A percentile compares a stretch with the other conserved stretches of the same genome.
These are phyloP conservation scores for Coemansia nantahalensis DNA, from an alignment of 192 early-diverging fungal genomes.

Conservation along the genomic window DNA sequence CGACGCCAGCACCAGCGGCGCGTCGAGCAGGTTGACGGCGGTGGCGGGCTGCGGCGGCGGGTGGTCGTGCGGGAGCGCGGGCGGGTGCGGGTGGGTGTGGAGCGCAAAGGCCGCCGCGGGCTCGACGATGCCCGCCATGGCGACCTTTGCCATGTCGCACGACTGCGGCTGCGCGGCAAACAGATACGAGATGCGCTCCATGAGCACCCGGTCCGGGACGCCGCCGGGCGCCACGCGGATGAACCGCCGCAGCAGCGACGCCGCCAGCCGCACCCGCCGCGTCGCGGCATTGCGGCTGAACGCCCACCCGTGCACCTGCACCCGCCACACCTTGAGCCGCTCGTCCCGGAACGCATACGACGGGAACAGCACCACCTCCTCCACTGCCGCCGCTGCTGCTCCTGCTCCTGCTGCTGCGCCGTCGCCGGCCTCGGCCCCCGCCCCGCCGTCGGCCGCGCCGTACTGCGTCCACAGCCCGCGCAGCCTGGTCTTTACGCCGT, in stretches of 20 bases:
- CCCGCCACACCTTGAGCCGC: slow-evolving; percentile 45
- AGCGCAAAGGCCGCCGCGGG: slow-evolving; percentile 40
- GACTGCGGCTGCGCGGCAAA: slow-evolving; percentile 33
- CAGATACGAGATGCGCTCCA: slow-evolving; percentile 42
- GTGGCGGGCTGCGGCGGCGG: slow-evolving; percentile 1
- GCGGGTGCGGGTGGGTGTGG: slow-evolving; percentile 3
- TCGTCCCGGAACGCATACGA: slow-evolving; percentile 50
- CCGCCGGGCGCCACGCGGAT: slow-evolving; percentile 32
- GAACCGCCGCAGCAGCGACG: slow-evolving; percentile 35
- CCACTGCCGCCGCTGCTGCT: slow-evolving; percentile 1
- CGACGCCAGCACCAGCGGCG: slow-evolving; percentile 40
- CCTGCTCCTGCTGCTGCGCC: neutral
- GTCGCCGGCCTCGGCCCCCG: no score
- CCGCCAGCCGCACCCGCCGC: slow-evolving; percentile 29
- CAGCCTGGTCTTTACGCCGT: slow-evolving; percentile 32
- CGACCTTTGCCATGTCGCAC: slow-evolving; percentile 33
- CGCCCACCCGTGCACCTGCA: slow-evolving; percentile 49
- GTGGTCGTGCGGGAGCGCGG: neutral
- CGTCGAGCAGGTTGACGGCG: slow-evolving; percentile 38
- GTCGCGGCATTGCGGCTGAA: slow-evolving; percentile 35
- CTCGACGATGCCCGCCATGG: slow-evolving; percentile 46
- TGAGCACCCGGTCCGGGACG: slow-evolving; percentile 28
- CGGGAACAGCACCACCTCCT: slow-evolving; percentile 47
- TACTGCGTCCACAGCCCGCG: slow-evolving; percentile 38
- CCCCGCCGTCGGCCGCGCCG: slow-evolving; percentile 3